A percentile compares a stretch with the other conserved stretches of the same genome.
Evolutionary conservation across 2,329 filamentous ascomycete species (phyloP).

Genomic region (Waltergamsia citrina): DNA sequence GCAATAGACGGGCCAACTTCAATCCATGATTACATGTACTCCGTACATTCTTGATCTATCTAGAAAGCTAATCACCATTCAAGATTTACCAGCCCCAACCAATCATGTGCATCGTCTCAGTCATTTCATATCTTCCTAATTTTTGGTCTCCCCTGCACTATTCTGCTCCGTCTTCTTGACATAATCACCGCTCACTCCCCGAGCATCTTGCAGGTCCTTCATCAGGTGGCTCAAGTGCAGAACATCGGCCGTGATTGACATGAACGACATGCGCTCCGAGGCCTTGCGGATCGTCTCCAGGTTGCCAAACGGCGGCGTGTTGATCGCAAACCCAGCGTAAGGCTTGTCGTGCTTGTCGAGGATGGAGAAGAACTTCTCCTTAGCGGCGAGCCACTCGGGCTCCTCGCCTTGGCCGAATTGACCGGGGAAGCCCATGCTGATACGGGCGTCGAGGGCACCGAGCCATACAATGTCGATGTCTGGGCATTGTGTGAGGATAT

Average conservation of each 20-base stretch:
- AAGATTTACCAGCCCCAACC: no score
- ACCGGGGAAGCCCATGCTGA: constrained; percentile 31
- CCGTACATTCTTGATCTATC: no score
- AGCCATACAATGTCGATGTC: constrained; percentile 38
- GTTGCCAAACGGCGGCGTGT: constrained; percentile 1
- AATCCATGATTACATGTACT: no score
- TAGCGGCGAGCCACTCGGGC: constrained; percentile 28
- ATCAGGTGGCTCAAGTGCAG: constrained; percentile 7
- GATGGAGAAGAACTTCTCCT: constrained; percentile 24
- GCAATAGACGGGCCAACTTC: no score
- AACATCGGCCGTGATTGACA: constrained; percentile 9
- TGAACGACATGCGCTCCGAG: constrained; percentile 10
- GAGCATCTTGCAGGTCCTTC: constrained; percentile 5
- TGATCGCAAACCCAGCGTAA: constrained; percentile 20
- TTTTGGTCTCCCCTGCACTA: no score
- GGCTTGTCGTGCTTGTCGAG: constrained; percentile 37
- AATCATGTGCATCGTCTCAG: no score
- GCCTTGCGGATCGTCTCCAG: constrained; percentile 6
- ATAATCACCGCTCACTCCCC: background rate
- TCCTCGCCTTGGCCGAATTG: constrained; percentile 24
- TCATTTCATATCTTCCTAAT: no score
- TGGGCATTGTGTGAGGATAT: constrained; percentile 31
- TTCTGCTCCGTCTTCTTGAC: constrained; percentile 1
- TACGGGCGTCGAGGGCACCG: constrained; percentile 29
- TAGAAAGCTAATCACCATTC: no score